These are phyloP conservation scores for Ganoderma resinaceum DNA, from an alignment of 1,284 basidiomycete species.

Conservation along the genomic window DNA sequence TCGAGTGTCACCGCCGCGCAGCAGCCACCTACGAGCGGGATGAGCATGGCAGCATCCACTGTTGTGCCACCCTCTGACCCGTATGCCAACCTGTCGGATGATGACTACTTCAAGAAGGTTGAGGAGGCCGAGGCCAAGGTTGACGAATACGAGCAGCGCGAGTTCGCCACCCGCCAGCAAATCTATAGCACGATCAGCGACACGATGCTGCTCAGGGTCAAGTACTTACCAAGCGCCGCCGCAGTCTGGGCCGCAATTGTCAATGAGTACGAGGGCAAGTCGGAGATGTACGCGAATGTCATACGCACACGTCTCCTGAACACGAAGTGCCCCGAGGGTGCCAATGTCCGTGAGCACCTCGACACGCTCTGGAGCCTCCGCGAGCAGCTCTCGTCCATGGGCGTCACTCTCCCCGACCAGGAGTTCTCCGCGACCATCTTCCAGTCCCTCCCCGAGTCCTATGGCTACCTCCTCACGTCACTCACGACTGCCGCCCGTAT, in stretches of 20 bases:
- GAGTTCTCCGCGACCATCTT: slow-evolving; percentile 37
- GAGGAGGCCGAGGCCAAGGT: slow-evolving; percentile 20
- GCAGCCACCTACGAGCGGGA: not conserved
- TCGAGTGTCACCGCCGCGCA: too few species aligned
- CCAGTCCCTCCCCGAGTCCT: slow-evolving; percentile 33
- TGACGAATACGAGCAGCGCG: slow-evolving; percentile 16
- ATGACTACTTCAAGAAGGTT: slow-evolving; percentile 17
- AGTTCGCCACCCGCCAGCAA: slow-evolving; percentile 12
- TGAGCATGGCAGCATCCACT: not conserved
- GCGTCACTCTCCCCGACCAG: slow-evolving; percentile 27
- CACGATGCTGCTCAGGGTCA: slow-evolving; percentile 16
- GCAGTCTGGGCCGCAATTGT: slow-evolving; percentile 20
- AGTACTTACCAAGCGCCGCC: slow-evolving; percentile 6
- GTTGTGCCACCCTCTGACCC: not conserved
- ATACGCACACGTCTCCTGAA: slow-evolving; percentile 13
- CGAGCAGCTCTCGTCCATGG: slow-evolving; percentile 31
- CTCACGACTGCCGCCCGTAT: slow-evolving; percentile 23
- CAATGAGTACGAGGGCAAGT: slow-evolving; percentile 15
- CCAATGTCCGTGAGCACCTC: slow-evolving; percentile 34
- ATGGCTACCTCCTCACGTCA: slow-evolving; percentile 15
- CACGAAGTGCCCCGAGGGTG: slow-evolving; percentile 24
- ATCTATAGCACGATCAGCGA: slow-evolving; percentile 20
- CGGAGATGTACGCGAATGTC: slow-evolving; percentile 17
- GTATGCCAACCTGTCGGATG: slow-evolving; percentile 13
- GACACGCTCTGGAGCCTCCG: slow-evolving; percentile 28